Evolutionary conservation across 768 basidiomycete genomes (phyloP).

Genomic region (Xerocomus potaroensis): DNA sequence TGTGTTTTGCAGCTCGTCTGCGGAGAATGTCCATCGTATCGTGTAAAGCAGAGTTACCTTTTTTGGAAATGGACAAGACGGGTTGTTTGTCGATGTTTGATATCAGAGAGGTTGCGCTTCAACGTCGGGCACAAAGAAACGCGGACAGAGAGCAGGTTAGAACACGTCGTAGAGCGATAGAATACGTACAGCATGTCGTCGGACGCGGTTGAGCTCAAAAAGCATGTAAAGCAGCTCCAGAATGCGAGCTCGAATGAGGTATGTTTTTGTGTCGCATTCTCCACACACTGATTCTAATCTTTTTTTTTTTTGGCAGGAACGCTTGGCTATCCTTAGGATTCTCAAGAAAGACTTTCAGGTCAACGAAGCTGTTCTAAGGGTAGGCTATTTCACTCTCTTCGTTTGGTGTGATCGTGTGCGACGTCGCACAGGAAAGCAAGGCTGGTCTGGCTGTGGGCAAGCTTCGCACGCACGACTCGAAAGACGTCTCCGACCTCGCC

Average conservation of each 20-base stretch:
- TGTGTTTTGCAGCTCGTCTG: constrained; percentile 62
- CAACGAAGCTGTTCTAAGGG: constrained; percentile 70
- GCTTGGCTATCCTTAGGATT: constrained; percentile 51
- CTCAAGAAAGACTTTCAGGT: constrained; percentile 66
- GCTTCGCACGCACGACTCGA: constrained; percentile 67
- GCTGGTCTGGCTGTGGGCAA: constrained; percentile 91
- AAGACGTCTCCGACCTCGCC: constrained; percentile 74
- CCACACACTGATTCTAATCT: too few species aligned
- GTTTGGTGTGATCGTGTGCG: constrained; percentile 7
- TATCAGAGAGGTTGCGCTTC: neutral
- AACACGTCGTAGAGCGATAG: neutral
- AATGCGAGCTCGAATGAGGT: constrained; percentile 54
- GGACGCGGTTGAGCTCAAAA: constrained; percentile 61
- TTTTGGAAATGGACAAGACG: constrained; percentile 2
- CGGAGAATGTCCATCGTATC: constrained; percentile 51
- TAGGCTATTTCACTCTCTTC: constrained; percentile 37
- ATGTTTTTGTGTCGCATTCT: too few species aligned
- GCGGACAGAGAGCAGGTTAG: constrained; percentile 18
- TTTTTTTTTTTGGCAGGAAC: constrained; percentile 57
- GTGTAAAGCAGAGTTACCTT: neutral
- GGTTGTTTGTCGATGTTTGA: constrained; percentile 22
- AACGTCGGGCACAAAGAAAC: neutral
- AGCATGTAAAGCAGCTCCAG: constrained; percentile 77
- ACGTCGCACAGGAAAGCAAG: constrained; percentile 70
- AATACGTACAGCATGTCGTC: constrained; percentile 21